A percentile compares a stretch with the other conserved stretches of the same genome.
Evolutionary conservation across 176 grass and related monocot species (phyloP).

Genomic region (Oryza australiensis): DNA sequence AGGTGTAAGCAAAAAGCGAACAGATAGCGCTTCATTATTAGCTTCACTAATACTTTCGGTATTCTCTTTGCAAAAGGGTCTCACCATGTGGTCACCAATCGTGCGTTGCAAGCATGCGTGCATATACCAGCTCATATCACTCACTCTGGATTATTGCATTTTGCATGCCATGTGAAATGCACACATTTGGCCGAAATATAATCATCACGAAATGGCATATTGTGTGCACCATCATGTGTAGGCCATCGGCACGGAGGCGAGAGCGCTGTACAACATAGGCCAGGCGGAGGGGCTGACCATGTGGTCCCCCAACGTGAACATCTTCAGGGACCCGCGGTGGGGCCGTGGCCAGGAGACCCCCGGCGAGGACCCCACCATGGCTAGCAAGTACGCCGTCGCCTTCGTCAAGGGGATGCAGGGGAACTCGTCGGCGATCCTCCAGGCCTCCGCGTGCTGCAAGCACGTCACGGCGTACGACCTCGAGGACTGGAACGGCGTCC

Average conservation of each 20-base stretch:
- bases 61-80: too few species aligned
- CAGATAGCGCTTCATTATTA: too few species aligned
- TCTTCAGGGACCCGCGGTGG: conserved; percentile 77
- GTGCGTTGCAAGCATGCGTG: too few species aligned
- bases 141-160: too few species aligned
- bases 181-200: too few species aligned
- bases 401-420: conserved; percentile 76
- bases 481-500: conserved; percentile 59
- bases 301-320: conserved; percentile 80
- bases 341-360: conserved; percentile 84
- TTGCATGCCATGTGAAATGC: too few species aligned
- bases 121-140: too few species aligned
- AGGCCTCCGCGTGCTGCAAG: conserved; percentile 81
- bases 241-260: conserved; percentile 41
- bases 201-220: too few species aligned
- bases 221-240: neutral
- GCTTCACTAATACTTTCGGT: too few species aligned
- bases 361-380: conserved; percentile 62
- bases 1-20: too few species aligned
- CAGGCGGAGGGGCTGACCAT: conserved; percentile 74
- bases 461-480: conserved; percentile 72
- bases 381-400: conserved; percentile 53
- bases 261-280: conserved; percentile 48
- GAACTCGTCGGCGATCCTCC: conserved; percentile 12
- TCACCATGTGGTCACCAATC: too few species aligned